Evolutionary conservation across 2,329 filamentous ascomycete genomes (phyloP).

Genomic region (Harringtonia aguacate): DNA sequence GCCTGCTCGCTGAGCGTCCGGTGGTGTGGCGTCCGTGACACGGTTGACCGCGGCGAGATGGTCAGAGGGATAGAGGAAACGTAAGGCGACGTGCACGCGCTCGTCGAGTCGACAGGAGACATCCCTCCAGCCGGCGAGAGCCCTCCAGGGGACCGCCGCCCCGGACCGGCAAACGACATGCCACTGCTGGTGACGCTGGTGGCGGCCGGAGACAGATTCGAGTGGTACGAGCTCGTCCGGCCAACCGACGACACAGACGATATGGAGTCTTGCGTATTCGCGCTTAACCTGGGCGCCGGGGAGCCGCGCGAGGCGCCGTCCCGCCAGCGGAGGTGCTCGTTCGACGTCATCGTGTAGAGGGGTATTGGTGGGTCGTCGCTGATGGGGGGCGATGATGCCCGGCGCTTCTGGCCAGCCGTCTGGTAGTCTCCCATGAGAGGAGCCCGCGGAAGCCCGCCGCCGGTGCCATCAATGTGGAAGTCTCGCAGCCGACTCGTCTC

Average conservation of each 20-base stretch:
- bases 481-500: constrained; percentile 27
- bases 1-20: constrained; percentile 32
- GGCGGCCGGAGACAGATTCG: constrained; percentile 31
- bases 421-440: constrained; percentile 21
- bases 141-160: constrained; percentile 34
- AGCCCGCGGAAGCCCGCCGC: constrained; percentile 9
- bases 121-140: constrained; percentile 33
- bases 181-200: constrained; percentile 30
- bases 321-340: constrained; percentile 36
- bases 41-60: constrained; percentile 36
- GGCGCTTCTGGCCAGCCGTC: constrained; percentile 39
- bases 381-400: constrained; percentile 41
- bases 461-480: constrained; percentile 34
- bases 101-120: constrained; percentile 32
- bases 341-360: constrained; percentile 24
- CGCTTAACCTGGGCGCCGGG: constrained; percentile 37
- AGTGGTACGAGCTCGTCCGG: constrained; percentile 36
- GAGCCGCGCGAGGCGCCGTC: constrained; percentile 39
- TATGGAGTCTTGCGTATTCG: constrained; percentile 33
- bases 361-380: constrained; percentile 32
- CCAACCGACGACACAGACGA: constrained; percentile 28
- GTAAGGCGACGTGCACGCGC: constrained; percentile 35
- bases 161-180: constrained; percentile 22
- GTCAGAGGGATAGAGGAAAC: constrained; percentile 35
- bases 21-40: constrained; percentile 31